Conservation (phyloP, 2,329 filamentous ascomycete genomes). For the Seiridium cupressi region DNA sequence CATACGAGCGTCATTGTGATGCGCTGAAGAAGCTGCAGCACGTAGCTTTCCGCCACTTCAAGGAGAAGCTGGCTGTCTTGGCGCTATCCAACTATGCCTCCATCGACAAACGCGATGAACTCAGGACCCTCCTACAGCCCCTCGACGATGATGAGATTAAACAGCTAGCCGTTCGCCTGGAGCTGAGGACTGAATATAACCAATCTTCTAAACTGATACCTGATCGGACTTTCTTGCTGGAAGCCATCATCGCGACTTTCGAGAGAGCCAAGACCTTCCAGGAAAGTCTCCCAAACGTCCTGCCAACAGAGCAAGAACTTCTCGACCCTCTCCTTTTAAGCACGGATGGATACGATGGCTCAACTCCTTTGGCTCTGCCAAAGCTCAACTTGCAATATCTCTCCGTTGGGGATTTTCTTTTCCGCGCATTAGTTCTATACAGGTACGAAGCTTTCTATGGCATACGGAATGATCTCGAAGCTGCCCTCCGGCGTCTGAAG, state of each 20-base stretch:
- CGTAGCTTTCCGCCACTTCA: slow-evolving; percentile 76
- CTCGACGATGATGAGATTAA: slow-evolving; percentile 74
- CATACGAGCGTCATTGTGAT: slow-evolving; percentile 77
- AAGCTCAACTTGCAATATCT: slow-evolving; percentile 96
- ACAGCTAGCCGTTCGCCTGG: slow-evolving; percentile 66
- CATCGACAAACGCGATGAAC: slow-evolving; percentile 76
- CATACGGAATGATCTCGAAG: slow-evolving; percentile 87
- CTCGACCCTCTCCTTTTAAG: slow-evolving; percentile 78
- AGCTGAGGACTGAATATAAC: slow-evolving; percentile 82
- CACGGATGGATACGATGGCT: slow-evolving; percentile 85
- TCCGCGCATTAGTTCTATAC: slow-evolving; percentile 87
- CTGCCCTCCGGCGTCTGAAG: slow-evolving; percentile 74
- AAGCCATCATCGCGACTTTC: slow-evolving; percentile 72
- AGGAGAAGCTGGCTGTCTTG: slow-evolving; percentile 85
- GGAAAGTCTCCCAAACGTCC: slow-evolving; percentile 67
- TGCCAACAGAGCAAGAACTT: slow-evolving; percentile 81
- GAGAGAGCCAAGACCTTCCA: slow-evolving; percentile 82
- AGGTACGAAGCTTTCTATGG: slow-evolving; percentile 91
- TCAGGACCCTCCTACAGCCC: slow-evolving; percentile 70
- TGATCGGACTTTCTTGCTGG: slow-evolving; percentile 64
- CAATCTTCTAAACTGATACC: slow-evolving; percentile 61
- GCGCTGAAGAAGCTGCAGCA: slow-evolving; percentile 77
- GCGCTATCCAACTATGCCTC: slow-evolving; percentile 90
- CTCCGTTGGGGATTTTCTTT: slow-evolving; percentile 93
- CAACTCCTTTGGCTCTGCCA: slow-evolving; percentile 81